A percentile compares a stretch with the other conserved stretches of the same genome.
phyloP scores from a whole-genome alignment of 2,329 filamentous ascomycete genomes.

The Colletotrichum tabaci region DNA sequence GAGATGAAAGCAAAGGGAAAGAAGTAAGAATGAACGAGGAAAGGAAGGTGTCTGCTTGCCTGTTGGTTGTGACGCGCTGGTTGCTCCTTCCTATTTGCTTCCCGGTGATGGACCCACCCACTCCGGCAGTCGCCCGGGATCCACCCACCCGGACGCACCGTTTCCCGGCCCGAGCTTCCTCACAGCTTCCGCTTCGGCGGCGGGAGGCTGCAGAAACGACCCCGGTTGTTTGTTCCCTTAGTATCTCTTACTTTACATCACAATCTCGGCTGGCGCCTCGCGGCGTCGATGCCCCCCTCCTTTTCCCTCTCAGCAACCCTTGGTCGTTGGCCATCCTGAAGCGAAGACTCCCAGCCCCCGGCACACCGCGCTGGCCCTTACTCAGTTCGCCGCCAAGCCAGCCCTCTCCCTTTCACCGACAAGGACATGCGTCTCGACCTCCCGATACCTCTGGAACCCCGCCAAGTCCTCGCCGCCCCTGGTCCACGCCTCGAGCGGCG shows the following conservation, averaged over 20 bases:
- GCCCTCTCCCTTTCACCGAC: constrained; percentile 16
- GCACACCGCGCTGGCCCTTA: background rate
- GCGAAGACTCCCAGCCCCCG: background rate
- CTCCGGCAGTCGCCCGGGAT: constrained; percentile 21
- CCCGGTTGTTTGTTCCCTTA: background rate
- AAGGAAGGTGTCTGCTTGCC: background rate
- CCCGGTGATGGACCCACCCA: background rate
- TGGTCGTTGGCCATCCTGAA: background rate
- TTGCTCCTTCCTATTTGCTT: constrained; percentile 34
- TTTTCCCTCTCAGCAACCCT: too few relatives aligned
- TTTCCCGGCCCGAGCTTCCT: constrained; percentile 2
- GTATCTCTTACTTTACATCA: too few relatives aligned
- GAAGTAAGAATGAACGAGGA: background rate
- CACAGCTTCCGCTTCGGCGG: background rate
- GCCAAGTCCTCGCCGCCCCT: background rate
- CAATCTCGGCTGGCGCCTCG: too few relatives aligned
- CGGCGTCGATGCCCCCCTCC: too few relatives aligned
- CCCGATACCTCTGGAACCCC: background rate
- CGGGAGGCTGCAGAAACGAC: constrained; percentile 14
- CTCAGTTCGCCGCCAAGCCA: background rate
- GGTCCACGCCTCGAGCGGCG: constrained; percentile 30
- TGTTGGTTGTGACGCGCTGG: constrained; percentile 1
- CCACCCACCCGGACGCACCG: constrained; percentile 17
- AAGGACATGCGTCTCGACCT: background rate
- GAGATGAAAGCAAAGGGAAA: background rate